Evolutionary conservation across 1,284 basidiomycete genomes (phyloP), one percentile per base, ranked within the genome.

Genomic region (Schizophyllum commune): DNA sequence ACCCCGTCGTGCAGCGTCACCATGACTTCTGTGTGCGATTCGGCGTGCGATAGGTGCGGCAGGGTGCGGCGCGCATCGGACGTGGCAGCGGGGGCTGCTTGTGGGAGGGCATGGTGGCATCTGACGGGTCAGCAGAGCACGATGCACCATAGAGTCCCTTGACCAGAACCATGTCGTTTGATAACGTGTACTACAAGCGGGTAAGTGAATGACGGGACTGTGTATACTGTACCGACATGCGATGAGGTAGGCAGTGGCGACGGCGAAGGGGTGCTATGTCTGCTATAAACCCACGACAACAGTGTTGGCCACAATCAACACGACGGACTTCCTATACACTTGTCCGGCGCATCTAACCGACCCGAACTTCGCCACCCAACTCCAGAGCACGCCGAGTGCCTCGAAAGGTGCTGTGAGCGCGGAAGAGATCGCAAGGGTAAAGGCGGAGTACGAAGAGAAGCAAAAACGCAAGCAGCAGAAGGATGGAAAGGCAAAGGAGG

Each of bases 141-240:
- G 39, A 13, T 47, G 13, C 27, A 27, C n/a, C n/a, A 5, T 27
- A 27, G 27, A 27, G 27, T 51, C 55, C 56, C 54, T 54, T 15
- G 17, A 55, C 32, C 21, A 47, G n/a, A 9, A 20, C 60, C 65
- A 89, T 88, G 86, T 83, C 83, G 51, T 90, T 92, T 74, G 79
- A 80, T 54, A 92, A 92, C 69, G 67, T 89, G 56, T 92, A 92
- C 73, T 91, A 90, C 76, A 91, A 89, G 73, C 83, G 90, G 68
- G 89, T 91, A 70, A 78, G 85, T 79, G 52, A 9, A 57, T 34
- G 52, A 39, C 22, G 32, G 56, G 27, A 27, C 27, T 5, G 27
- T 27, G 27, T 27, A 27, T 27, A 27, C 27, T 27, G 27, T 27
- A 55, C 63, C 61, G 57, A 65, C 64, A 69, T 63, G 69, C 62